These are phyloP conservation scores for Aspergillus asperescens DNA, from an alignment of 495 filamentous ascomycete genomes.

Conservation along the genomic window DNA sequence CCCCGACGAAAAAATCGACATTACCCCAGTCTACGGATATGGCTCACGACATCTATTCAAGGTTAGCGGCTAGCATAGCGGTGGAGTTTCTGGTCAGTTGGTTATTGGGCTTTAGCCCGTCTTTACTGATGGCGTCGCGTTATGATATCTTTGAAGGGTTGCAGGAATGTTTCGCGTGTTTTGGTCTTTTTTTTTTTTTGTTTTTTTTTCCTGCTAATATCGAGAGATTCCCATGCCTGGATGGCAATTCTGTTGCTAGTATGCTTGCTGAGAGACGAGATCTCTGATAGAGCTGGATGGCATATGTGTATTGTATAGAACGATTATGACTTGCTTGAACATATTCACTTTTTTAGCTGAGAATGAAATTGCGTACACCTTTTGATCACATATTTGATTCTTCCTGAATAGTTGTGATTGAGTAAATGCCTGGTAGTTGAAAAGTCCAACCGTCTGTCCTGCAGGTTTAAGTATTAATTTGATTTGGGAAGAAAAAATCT, in stretches of 20 bases:
- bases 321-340: background rate
- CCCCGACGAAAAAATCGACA: slow-evolving; percentile 54
- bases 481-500: slow-evolving; percentile 4
- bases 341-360: background rate
- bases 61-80: slow-evolving; percentile 42
- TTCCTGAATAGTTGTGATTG: background rate
- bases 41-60: slow-evolving; percentile 61
- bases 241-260: slow-evolving; percentile 3
- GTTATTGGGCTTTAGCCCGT: slow-evolving; percentile 24
- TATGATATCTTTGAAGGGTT: slow-evolving; percentile 14
- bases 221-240: background rate
- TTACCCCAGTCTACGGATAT: slow-evolving; percentile 56
- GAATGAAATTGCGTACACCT: background rate
- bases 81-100: slow-evolving; percentile 35
- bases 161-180: background rate
- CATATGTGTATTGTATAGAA: slow-evolving; percentile 13
- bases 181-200: slow-evolving; percentile 6
- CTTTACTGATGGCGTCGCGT: slow-evolving; percentile 27
- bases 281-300: slow-evolving; percentile 9
- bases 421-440: background rate
- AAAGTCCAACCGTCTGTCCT: background rate
- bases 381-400: background rate
- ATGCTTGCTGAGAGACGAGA: background rate
- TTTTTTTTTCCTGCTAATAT: background rate
- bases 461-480: background rate